Conservation (phyloP, 768 basidiomycete species). For the Auricularia auricula-judae region DNA sequence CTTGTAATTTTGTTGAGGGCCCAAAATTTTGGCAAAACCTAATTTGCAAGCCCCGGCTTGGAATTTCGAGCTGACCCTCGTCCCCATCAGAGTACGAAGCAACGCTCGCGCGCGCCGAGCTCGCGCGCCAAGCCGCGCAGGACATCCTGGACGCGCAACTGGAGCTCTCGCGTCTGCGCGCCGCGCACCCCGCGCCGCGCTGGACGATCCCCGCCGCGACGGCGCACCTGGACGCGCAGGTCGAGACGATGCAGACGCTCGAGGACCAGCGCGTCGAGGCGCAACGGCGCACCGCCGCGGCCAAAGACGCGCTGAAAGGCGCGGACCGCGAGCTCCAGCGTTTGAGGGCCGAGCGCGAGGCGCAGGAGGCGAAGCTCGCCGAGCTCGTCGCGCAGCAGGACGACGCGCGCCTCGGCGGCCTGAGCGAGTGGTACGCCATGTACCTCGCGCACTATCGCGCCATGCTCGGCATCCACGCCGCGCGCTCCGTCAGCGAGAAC, state of each 20-base stretch:
- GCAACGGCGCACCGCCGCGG: conserved; percentile 36
- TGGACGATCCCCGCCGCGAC: conserved; percentile 68
- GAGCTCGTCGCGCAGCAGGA: conserved; percentile 37
- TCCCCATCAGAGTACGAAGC: conserved; percentile 43
- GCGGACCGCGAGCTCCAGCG: conserved; percentile 45
- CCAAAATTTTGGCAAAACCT: no score
- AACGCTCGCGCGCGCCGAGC: conserved; percentile 38
- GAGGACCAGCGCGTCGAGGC: conserved; percentile 51
- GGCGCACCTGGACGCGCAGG: conserved; percentile 61
- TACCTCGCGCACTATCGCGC: not conserved
- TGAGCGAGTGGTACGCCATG: conserved; percentile 55
- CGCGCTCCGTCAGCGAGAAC: not conserved
- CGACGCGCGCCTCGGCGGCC: conserved; percentile 48
- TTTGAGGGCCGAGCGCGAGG: conserved; percentile 48
- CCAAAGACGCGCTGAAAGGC: conserved; percentile 53
- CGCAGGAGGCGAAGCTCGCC: conserved; percentile 59
- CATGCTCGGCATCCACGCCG: not conserved
- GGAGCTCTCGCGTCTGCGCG: conserved; percentile 66
- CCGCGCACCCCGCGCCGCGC: conserved; percentile 69
- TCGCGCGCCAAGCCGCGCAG: conserved; percentile 51
- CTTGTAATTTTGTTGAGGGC: no score
- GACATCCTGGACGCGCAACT: conserved; percentile 78
- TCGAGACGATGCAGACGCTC: conserved; percentile 68
- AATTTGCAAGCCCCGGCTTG: no score
- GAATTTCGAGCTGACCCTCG: no score